Percentiles rank a stretch among this genome's conserved stretches.
phyloP scores from a whole-genome alignment of 768 basidiomycete species.

The Mycena sanguinolenta region DNA sequence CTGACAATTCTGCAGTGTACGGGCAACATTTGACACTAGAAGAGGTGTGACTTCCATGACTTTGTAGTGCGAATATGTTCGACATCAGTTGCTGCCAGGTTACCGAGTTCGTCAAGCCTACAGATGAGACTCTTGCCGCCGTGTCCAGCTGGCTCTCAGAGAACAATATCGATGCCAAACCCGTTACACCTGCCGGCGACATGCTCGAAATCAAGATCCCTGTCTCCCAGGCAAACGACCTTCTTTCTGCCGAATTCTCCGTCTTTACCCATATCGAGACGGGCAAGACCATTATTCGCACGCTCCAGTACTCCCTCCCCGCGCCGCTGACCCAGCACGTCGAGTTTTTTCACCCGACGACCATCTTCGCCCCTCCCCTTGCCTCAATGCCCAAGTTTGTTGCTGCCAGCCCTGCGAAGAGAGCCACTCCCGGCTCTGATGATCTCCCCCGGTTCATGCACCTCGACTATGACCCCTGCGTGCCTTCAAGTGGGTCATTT shows the following conservation, averaged over 20 bases:
- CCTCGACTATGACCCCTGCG: conserved; percentile 37
- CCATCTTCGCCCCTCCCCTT: conserved; percentile 30
- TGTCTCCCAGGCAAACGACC: conserved; percentile 39
- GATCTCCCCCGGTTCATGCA: conserved; percentile 40
- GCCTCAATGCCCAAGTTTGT: conserved; percentile 5
- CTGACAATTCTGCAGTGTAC: conserved; percentile 14
- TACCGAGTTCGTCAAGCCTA: conserved; percentile 52
- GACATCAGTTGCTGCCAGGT: conserved; percentile 40
- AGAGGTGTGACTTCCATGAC: conserved; percentile 9
- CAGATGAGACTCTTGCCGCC: conserved; percentile 46
- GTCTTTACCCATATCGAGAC: conserved; percentile 24
- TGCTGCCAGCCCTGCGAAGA: conserved; percentile 4
- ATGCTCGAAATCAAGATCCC: conserved; percentile 36
- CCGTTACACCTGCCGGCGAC: conserved; percentile 39
- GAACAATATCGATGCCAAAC: conserved; percentile 44
- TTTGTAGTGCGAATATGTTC: conserved; percentile 1
- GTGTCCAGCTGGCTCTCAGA: conserved; percentile 52
- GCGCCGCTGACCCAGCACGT: conserved; percentile 32
- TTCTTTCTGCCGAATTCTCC: conserved; percentile 36
- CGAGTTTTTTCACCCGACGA: conserved; percentile 41
- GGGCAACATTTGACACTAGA: conserved; percentile 17
- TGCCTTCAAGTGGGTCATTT: conserved; percentile 33
- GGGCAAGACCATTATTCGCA: conserved; percentile 35
- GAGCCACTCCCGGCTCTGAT: conserved; percentile 6
- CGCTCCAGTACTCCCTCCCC: conserved; percentile 41